Evolutionary conservation across 2,329 filamentous ascomycete species (phyloP).

Genomic region (Colletotrichum cuscutae): DNA sequence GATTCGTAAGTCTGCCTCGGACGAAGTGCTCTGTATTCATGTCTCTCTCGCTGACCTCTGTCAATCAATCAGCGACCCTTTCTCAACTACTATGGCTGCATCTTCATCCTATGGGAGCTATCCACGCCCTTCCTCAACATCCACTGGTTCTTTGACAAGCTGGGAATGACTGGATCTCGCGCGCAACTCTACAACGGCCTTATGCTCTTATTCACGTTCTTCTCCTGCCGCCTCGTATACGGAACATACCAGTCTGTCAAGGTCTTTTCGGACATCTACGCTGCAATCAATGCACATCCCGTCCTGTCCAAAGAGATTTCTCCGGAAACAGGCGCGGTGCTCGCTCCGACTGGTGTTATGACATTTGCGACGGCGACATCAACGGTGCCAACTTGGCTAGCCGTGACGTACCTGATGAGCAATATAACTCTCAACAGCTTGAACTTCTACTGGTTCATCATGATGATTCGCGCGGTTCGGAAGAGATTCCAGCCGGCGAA

Average conservation of each 20-base stretch:
- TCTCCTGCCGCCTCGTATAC: conserved; percentile 80
- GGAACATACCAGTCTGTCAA: conserved; percentile 77
- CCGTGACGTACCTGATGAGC: conserved; percentile 71
- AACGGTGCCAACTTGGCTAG: conserved; percentile 76
- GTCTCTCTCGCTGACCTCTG: conserved; percentile 14
- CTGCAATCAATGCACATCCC: conserved; percentile 56
- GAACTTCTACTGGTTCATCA: conserved; percentile 88
- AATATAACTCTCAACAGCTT: conserved; percentile 80
- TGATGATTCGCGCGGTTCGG: conserved; percentile 84
- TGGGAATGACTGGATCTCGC: conserved; percentile 79
- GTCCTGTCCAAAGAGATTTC: conserved; percentile 35
- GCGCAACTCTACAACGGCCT: conserved; percentile 83
- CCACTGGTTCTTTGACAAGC: conserved; percentile 93
- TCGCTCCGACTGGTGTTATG: conserved; percentile 54
- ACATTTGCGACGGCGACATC: conserved; percentile 59
- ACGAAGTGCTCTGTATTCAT: conserved; percentile 8
- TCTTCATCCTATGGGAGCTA: conserved; percentile 89
- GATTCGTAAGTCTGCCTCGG: conserved; percentile 72
- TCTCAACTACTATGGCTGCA: conserved; percentile 82
- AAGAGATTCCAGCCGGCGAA: conserved; percentile 69
- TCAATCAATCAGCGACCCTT: conserved; percentile 73
- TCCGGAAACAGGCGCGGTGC: conserved; percentile 38
- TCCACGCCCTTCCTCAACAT: conserved; percentile 87
- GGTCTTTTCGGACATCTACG: conserved; percentile 77
- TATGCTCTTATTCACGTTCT: conserved; percentile 77